Base-by-base conservation (phyloP, 2,329 filamentous ascomycete genomes). In the Ascochyta viciae-villosae region DNA sequence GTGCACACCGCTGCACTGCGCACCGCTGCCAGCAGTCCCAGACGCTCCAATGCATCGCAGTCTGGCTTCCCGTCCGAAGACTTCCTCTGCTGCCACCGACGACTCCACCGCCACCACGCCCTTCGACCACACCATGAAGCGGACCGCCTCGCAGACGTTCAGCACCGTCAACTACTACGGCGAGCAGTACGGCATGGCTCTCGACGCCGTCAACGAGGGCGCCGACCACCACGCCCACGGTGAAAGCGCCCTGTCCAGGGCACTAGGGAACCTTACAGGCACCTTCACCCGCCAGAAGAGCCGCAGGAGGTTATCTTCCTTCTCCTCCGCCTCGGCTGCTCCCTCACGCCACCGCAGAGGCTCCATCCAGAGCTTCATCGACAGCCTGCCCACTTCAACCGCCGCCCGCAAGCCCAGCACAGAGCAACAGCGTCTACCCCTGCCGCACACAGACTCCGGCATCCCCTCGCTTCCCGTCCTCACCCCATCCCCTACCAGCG, bases 51-150 rank as follows among this genome's bases (percentile, higher is more conserved):
- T 73, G 69, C 66, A 75, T 69, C 74, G 70, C 65, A 69, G 67
- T 50, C 70, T 75, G 62, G 65, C 72, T 50, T 73, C 74, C 62
- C 71, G 74, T 38, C 74, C 74, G 41, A 76, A 75, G 63, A 75
- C 74, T 19, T 74, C 73, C 44, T 80, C 83, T 64, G 75, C 80
- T 65, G 75, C 76, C 62, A 73, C 77, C 73, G 67, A 76, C 62
- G 63, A 75, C 51, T 54, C 63, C 38, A 54, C 66, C 46, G 49
- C 65, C 44, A 56, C 64, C 24, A 56, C 64, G 26, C 54, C 63
- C 57, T 57, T 64, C 44, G 63, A 72, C 53, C 55, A 65, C 53
- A 63, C 62, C 53, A 74, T 75, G 72, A 75, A 76, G 60, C 63
- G 70, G 26, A 74, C 72, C 56, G 73, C 74, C 43, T 74, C 71